Base-by-base conservation (phyloP, 257 asterid genomes). In the Capsicum pubescens region DNA sequence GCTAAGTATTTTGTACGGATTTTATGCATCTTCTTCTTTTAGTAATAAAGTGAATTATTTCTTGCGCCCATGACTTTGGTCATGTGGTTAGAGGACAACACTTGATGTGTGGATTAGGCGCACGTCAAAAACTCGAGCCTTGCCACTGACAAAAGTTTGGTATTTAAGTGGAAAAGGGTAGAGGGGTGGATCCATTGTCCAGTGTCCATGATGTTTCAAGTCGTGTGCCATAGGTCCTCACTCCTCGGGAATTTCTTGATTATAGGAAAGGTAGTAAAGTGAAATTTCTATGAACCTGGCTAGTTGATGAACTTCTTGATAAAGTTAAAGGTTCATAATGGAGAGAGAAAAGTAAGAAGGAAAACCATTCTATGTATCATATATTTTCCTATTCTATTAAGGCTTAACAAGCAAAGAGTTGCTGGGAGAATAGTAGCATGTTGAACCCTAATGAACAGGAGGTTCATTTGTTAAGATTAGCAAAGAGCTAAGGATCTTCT, bases 281-380 rank as follows among this genome's bases (percentile, higher is more conserved):
- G 52, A 68, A 67, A 36, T 19, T 15, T 68, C 3, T 68, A 15
- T 68, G 76, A 15, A 36, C 76, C 7, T 15, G 76, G 26, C 76
- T 68, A 67, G 21, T 67, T 14, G 19, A 67, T 32, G 48, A 44
- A 44, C 39, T 61, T 21, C 14, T 39, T 39, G 44, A 39, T 39
- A 39, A 39, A 39, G 44, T 39, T 3, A 39, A 39, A 39, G 42
- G 44, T 39, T 39, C 44, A 39, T 39, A 39, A 39, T 39, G 44
- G 50, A 67, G 74, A 67, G 74, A 67, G 21, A 35, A 32, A 67
- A 3, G 74, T 48, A 35, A 67, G 74, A 67, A 67, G 74, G 74
- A 67, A 14, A 13, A 67, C 74, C 74, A 7, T 67, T 67, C 5
- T 35, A 14, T 5, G 5, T 68, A 68, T 68, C 76, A 50, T 15